Evolutionary conservation across 192 early-diverging fungal species (phyloP), one percentile per base, ranked within the genome.

Genomic region (Coemansia sp.): DNA sequence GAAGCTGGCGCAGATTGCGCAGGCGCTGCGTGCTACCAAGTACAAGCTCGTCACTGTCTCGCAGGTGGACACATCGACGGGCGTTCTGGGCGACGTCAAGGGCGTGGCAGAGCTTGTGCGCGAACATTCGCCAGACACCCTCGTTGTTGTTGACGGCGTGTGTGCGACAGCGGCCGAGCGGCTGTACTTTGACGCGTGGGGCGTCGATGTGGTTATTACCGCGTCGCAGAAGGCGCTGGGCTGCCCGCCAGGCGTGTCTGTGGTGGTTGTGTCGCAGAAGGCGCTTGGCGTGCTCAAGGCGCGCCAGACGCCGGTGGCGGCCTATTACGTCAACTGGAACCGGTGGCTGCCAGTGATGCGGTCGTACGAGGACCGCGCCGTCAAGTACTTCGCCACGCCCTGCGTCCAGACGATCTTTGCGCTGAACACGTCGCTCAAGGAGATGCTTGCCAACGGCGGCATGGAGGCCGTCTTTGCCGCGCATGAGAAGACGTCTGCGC

Each of bases 291-390:
- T 72, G 30, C 50, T 76, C 14, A 31, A 50, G 23, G 79, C 71
- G 57, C 87, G 94, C 70, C 89, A 90, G 70, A 85, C 89, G 28
- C 84, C 87, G 14, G 88, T 93, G n/a, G 70, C 85, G 20, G 89
- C 89, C 36, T 98, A 98, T 85, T 98, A 92, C 72, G 87, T 86
- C 36, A 92, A 87, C 71, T 96, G 93, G 89, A 84, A 82, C 61
- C 92, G 94, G 62, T 98, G 96, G 96, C 83, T 95, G 68, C 96
- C 96, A 34, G 89, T 98, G 72, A 98, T 98, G 96, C 79, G 87
- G 62, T 88, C 92, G 29, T 98, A 98, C 81, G 96, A 98, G 82
- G 87, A 88, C 0, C 87, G 94, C 59, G 92, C 93, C 57, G 86
- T 89, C 28, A 85, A 86, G 56, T 98, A 98, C 83, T 98, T 98